Conservation (phyloP, 1,284 basidiomycete genomes). For the Thecaphora thlaspeos region DNA sequence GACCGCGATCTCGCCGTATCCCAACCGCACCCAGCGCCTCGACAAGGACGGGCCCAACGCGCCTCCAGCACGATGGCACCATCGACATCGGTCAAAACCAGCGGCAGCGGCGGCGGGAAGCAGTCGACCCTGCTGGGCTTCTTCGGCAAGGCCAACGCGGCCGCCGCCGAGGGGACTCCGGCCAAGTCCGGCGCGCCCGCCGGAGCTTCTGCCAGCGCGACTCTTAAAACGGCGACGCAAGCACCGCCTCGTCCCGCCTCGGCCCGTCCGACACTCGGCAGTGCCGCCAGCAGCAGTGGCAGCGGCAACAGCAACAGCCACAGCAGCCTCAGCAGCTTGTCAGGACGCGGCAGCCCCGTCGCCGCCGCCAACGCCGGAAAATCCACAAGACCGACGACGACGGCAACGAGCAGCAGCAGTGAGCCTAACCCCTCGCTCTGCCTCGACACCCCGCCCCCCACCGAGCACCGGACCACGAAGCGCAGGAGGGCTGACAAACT, state of each 20-base stretch:
- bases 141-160: constrained; percentile 30
- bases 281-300: neutral
- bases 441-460: constrained; percentile 5
- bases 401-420: neutral
- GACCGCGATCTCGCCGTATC: no score
- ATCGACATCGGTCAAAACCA: neutral
- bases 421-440: neutral
- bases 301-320: neutral
- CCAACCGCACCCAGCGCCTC: no score
- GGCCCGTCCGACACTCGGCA: no score
- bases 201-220: no score
- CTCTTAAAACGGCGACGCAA: neutral
- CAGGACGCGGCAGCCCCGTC: neutral
- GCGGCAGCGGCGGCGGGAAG: constrained; percentile 9
- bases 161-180: neutral
- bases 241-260: no score
- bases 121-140: constrained; percentile 44
- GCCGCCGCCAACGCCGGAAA: neutral
- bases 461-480: neutral
- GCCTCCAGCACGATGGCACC: neutral
- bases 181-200: neutral
- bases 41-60: no score
- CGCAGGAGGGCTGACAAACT: neutral
- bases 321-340: neutral
- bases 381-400: no score